These are phyloP conservation scores for Kodamaea sp. DNA, from an alignment of 1,139 yeast genomes.

Conservation along the genomic window DNA sequence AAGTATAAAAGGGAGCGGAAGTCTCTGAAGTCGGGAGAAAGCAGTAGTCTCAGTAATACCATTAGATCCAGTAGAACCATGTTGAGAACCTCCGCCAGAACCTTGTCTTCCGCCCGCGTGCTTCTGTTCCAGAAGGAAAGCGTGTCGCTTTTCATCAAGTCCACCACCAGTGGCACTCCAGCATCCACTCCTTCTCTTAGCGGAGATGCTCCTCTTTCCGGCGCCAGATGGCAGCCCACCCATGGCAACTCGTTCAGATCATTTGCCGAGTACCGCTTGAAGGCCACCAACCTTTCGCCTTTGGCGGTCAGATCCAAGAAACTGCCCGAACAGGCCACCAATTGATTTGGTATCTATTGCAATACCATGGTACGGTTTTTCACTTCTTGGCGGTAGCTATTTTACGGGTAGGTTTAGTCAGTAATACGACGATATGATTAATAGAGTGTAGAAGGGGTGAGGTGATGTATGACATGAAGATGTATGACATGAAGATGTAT, in stretches of 20 bases:
- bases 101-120: constrained; percentile 15
- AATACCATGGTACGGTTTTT: too few species aligned
- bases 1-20: too few species aligned
- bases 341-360: constrained; percentile 1
- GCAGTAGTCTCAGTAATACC: too few species aligned
- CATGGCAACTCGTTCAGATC: constrained; percentile 47
- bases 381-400: too few species aligned
- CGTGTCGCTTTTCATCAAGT: constrained; percentile 25
- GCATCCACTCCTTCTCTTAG: constrained; percentile 10
- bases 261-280: constrained; percentile 58
- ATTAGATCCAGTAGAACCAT: too few species aligned
- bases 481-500: too few species aligned
- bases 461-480: too few species aligned
- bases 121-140: constrained; percentile 26
- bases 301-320: constrained; percentile 31
- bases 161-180: constrained; percentile 20
- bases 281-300: constrained; percentile 53
- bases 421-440: constrained; percentile 1
- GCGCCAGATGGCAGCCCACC: constrained; percentile 38
- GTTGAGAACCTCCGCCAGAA: constrained; percentile 14
- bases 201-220: constrained; percentile 13
- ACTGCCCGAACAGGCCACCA: too few species aligned
- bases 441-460: too few species aligned
- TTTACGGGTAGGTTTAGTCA: too few species aligned
- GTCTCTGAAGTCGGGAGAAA: too few species aligned